A percentile compares a stretch with the other conserved stretches of the same genome.
These are phyloP conservation scores for Curvularia verruculosa DNA, from an alignment of 2,329 filamentous ascomycete species.

Conservation along the genomic window DNA sequence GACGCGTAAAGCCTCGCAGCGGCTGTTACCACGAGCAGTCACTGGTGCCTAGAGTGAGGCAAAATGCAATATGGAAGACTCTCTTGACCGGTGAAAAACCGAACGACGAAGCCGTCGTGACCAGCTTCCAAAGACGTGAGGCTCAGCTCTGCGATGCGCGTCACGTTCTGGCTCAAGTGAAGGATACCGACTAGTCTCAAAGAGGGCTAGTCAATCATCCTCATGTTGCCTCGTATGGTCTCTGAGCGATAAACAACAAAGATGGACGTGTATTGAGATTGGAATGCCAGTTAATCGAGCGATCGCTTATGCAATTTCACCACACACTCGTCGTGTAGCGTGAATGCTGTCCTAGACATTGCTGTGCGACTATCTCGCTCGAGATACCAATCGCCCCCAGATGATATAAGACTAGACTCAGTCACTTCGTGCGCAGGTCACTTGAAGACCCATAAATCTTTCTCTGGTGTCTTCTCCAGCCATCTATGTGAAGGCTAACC, in stretches of 20 bases:
- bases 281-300: neutral
- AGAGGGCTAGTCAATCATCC: neutral
- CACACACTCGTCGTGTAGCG: neutral
- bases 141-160: neutral
- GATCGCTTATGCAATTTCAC: neutral
- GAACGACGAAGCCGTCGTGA: neutral
- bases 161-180: neutral
- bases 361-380: neutral
- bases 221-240: neutral
- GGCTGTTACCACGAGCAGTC: neutral
- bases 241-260: neutral
- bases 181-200: neutral
- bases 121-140: neutral
- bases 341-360: neutral
- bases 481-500: neutral
- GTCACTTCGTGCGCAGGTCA: neutral
- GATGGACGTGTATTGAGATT: neutral
- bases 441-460: neutral
- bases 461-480: neutral
- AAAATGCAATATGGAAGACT: neutral
- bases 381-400: neutral
- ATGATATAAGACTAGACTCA: neutral
- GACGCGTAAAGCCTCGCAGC: neutral
- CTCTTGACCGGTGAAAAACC: neutral
- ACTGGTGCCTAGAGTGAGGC: neutral